Base-by-base conservation (phyloP, 495 filamentous ascomycete species). In the Neurospora terricola region DNA sequence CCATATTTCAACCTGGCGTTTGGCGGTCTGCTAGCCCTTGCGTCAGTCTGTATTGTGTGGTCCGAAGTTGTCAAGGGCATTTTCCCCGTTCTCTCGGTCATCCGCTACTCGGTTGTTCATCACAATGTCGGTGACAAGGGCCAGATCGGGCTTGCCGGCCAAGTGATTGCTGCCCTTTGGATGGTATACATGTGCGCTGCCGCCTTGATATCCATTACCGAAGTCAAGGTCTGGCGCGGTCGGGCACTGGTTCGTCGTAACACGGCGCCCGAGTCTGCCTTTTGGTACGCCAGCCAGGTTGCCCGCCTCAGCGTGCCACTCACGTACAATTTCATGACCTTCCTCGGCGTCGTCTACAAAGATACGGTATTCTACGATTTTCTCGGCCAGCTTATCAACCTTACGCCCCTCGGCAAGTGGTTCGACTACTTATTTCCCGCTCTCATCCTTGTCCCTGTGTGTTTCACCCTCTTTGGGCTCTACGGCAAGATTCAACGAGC, bases 161-260 rank as follows among this genome's bases (percentile, higher is more conserved):
- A 99, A 79, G 80, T 92, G 68, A 92, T 92, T 69, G 91, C 95
- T 11, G 91, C 93, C 11, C 83, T 89, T 38, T 99, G 96, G 96
- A 90, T 99, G 76, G 81, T 94, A 36, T 99, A 98, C 84, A 98
- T 98, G 95, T 86, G 83, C 73, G 86, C 90, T 48, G 92, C 92
- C 42, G 93, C 95, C 8, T 88, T 98, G 59, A 91, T 90, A 72
- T 93, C 93, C 42, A 88, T 99, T 75, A 91, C 89, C 48, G 92
- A 95, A 76, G 93, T 95, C 77, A 95, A 95, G 77, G 92, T 97
- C 38, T 99, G 96, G 96, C 91, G 96, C 70, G 94, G 95, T 69
- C 89, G 96, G 34, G 95, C 95, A 2, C 85, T 99, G 18, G 95
- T 98, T 48, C 90, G 88, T 68, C 90, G 96, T 72, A 94, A 94